These are phyloP conservation scores for Chlorella ohadii DNA, from an alignment of 139 green algal genomes.

Conservation along the genomic window DNA sequence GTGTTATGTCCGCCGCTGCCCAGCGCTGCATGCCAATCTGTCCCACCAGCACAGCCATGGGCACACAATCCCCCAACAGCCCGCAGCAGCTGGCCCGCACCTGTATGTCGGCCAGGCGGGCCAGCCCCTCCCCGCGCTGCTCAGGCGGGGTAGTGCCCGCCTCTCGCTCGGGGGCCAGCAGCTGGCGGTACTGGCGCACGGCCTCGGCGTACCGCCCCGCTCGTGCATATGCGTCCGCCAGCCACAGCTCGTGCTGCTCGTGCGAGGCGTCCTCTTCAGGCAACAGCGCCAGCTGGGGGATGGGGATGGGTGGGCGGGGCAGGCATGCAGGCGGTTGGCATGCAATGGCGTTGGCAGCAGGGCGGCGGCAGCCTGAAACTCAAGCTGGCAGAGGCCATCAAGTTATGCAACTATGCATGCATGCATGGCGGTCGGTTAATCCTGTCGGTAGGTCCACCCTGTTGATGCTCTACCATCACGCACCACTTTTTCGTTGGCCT, in stretches of 20 bases:
- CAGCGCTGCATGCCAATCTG: too few species aligned
- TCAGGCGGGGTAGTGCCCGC: background rate
- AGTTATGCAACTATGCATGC: background rate
- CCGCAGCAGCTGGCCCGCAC: background rate
- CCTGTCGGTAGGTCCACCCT: background rate
- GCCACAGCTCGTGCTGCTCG: conserved; percentile 16
- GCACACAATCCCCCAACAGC: too few species aligned
- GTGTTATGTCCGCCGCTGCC: too few species aligned
- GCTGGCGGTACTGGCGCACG: conserved; percentile 39
- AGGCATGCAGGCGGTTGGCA: background rate
- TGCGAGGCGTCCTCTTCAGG: conserved; percentile 26
- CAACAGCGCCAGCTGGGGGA: conserved; percentile 51
- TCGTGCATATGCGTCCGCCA: conserved; percentile 14
- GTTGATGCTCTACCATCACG: background rate
- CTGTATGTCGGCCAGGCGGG: conserved; percentile 64
- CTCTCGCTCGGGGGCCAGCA: conserved; percentile 32
- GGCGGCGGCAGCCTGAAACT: too few species aligned
- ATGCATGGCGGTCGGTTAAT: background rate
- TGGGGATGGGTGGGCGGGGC: background rate
- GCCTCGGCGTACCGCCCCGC: conserved; percentile 28
- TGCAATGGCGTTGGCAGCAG: background rate
- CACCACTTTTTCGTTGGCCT: conserved; percentile 51
- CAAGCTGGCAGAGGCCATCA: too few species aligned
- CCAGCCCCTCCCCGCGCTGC: conserved; percentile 50
- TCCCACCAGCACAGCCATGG: too few species aligned